These are phyloP conservation scores for Cyclostephanos tholiformis DNA, from an alignment of 108 stramenopile species.

Conservation along the genomic window DNA sequence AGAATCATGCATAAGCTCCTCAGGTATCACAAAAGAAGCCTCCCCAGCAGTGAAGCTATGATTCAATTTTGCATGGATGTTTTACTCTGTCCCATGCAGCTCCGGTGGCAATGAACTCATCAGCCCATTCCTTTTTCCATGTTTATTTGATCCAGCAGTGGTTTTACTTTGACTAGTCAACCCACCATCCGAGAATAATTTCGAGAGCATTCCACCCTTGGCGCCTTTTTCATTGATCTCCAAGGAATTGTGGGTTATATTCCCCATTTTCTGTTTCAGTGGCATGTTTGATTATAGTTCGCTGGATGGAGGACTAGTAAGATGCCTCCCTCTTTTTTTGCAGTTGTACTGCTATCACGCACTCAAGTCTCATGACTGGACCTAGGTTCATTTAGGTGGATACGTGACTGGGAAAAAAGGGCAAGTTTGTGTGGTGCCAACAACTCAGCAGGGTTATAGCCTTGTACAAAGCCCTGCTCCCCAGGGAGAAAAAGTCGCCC, in stretches of 20 bases:
- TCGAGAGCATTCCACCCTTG: conserved; percentile 22
- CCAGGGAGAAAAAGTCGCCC: too few species aligned
- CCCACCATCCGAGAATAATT: conserved; percentile 8
- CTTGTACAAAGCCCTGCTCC: too few species aligned
- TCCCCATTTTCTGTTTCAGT: conserved; percentile 25
- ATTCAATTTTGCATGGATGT: background rate
- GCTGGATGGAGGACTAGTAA: too few species aligned
- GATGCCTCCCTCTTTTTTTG: too few species aligned
- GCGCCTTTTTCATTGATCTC: conserved; percentile 10
- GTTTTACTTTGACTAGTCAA: background rate
- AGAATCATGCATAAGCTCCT: background rate
- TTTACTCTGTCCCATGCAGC: background rate
- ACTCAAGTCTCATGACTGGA: too few species aligned
- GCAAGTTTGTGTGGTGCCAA: too few species aligned
- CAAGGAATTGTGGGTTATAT: conserved; percentile 21
- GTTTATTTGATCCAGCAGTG: background rate
- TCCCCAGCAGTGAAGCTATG: background rate
- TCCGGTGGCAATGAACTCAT: background rate
- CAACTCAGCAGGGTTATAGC: too few species aligned
- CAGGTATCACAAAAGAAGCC: background rate
- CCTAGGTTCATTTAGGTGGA: too few species aligned
- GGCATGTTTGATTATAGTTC: conserved; percentile 1
- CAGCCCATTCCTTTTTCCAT: background rate
- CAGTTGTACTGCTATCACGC: too few species aligned
- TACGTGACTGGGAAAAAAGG: too few species aligned